These are phyloP conservation scores for Mucor saturninus DNA, from an alignment of 371 early-diverging fungal genomes.

Conservation along the genomic window DNA sequence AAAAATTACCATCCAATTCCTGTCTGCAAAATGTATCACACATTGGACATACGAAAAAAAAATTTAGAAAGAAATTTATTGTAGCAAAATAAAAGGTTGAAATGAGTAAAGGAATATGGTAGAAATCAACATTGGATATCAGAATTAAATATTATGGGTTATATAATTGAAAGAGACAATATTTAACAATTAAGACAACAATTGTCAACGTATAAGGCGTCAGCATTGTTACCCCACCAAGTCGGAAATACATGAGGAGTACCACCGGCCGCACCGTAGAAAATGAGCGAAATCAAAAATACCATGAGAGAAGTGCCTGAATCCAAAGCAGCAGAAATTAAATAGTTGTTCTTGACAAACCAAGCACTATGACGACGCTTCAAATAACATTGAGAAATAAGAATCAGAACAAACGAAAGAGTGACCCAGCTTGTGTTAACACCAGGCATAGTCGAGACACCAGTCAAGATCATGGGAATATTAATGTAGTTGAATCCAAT, in stretches of 20 bases:
- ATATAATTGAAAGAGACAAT: too few species aligned
- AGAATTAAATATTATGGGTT: too few species aligned
- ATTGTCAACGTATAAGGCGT: too few species aligned
- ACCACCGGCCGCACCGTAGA: slow-evolving; percentile 56
- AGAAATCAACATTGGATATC: too few species aligned
- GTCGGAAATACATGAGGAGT: slow-evolving; percentile 45
- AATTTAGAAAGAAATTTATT: too few species aligned
- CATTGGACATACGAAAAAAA: too few species aligned
- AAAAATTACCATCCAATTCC: too few species aligned
- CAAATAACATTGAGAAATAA: slow-evolving; percentile 54
- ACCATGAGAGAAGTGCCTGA: slow-evolving; percentile 62
- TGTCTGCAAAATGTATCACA: too few species aligned
- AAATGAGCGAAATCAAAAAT: slow-evolving; percentile 51
- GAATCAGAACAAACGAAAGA: slow-evolving; percentile 36
- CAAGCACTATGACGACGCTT: slow-evolving; percentile 44
- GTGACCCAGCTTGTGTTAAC: slow-evolving; percentile 47
- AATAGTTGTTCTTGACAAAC: slow-evolving; percentile 61
- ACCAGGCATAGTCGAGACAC: slow-evolving; percentile 50
- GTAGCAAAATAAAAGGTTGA: too few species aligned
- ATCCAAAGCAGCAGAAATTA: slow-evolving; percentile 62
- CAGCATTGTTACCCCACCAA: slow-evolving; percentile 54
- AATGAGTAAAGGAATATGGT: too few species aligned
- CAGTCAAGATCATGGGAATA: slow-evolving; percentile 51
- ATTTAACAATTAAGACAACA: too few species aligned
- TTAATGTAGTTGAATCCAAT: slow-evolving; percentile 44